These are phyloP conservation scores for Mycena metata DNA, from an alignment of 768 basidiomycete species.

Conservation along the genomic window DNA sequence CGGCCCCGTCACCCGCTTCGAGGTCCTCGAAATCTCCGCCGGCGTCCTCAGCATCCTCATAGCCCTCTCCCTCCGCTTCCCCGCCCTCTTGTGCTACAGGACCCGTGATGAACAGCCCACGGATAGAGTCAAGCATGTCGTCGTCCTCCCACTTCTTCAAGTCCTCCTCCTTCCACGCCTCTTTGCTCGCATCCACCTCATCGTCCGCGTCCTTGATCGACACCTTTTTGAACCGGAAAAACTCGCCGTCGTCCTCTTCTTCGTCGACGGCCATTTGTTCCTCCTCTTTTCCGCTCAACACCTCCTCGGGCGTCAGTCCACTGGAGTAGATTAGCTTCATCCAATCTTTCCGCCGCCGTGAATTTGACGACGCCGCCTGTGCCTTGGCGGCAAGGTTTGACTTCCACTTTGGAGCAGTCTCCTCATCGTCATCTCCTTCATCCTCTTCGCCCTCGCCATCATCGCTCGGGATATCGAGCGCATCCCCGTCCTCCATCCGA, in stretches of 20 bases:
- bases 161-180: slow-evolving; percentile 59
- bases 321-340: slow-evolving; percentile 87
- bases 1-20: slow-evolving; percentile 50
- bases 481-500: slow-evolving; percentile 64
- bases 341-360: slow-evolving; percentile 75
- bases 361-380: slow-evolving; percentile 58
- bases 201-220: slow-evolving; percentile 58
- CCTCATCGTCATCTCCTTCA: slow-evolving; percentile 51
- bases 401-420: slow-evolving; percentile 81
- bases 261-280: slow-evolving; percentile 43
- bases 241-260: slow-evolving; percentile 72
- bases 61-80: slow-evolving; percentile 55
- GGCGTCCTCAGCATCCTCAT: slow-evolving; percentile 56
- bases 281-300: slow-evolving; percentile 60
- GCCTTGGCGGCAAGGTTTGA: slow-evolving; percentile 68
- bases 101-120: slow-evolving; percentile 92
- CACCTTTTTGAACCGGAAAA: slow-evolving; percentile 73
- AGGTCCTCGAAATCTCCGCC: slow-evolving; percentile 60
- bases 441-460: slow-evolving; percentile 68
- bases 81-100: slow-evolving; percentile 51
- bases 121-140: slow-evolving; percentile 86
- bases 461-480: slow-evolving; percentile 62
- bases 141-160: slow-evolving; percentile 88
- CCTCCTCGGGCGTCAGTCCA: slow-evolving; percentile 75
- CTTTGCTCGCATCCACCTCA: slow-evolving; percentile 79